phyloP scores from a whole-genome alignment of 2,329 filamentous ascomycete species.

The Parafenestella ontariensis region DNA sequence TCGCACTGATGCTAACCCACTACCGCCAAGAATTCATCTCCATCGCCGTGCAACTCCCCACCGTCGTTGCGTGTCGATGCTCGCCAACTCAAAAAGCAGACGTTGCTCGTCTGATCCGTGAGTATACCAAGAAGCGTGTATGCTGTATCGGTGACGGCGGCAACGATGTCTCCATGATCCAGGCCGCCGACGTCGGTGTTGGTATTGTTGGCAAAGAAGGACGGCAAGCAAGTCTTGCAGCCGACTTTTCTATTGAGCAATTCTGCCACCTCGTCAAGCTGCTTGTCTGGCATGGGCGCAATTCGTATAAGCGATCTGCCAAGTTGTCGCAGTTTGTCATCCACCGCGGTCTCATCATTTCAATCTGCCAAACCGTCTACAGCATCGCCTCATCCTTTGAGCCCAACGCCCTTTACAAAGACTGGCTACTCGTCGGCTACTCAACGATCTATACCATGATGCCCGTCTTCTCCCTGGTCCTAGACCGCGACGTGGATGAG shows the following conservation, averaged over 20 bases:
- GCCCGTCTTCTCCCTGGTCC: constrained; percentile 89
- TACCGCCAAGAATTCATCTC: constrained; percentile 87
- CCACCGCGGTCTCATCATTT: constrained; percentile 93
- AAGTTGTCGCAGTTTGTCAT: constrained; percentile 99
- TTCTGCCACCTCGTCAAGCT: constrained; percentile 95
- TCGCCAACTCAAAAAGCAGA: constrained; percentile 97
- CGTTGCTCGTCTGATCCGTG: constrained; percentile 86
- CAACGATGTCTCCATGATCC: constrained; percentile 99
- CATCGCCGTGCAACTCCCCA: constrained; percentile 83
- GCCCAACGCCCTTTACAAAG: constrained; percentile 88
- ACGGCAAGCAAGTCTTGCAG: constrained; percentile 89
- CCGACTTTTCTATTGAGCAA: constrained; percentile 95
- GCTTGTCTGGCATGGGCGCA: constrained; percentile 97
- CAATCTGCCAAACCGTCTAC: constrained; percentile 96
- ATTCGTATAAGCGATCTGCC: constrained; percentile 93
- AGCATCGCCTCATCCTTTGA: constrained; percentile 92
- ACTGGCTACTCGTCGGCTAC: constrained; percentile 97
- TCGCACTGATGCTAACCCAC: constrained; percentile 81
- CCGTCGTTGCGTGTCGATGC: constrained; percentile 95
- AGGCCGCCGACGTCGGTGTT: constrained; percentile 95
- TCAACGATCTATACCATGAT: constrained; percentile 94
- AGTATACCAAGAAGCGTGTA: constrained; percentile 90
- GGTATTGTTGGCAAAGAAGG: constrained; percentile 99
- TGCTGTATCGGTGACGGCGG: constrained; percentile 98
- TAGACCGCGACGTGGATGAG: constrained; percentile 96